These are phyloP conservation scores for Phaeophleospora eucalypticola DNA, from an alignment of 2,329 filamentous ascomycete species.

Conservation along the genomic window DNA sequence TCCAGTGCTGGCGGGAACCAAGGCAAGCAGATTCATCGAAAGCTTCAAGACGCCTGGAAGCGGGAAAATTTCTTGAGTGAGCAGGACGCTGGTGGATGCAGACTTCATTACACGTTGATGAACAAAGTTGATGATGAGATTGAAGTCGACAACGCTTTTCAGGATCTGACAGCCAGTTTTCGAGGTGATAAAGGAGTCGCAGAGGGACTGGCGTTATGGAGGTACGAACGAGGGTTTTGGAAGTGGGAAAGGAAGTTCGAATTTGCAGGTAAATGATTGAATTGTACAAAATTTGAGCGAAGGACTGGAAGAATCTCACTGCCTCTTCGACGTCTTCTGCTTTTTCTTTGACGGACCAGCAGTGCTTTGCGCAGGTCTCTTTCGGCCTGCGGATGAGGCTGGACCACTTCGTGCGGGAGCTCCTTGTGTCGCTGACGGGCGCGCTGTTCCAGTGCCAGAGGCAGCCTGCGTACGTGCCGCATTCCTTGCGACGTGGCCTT, in stretches of 20 bases:
- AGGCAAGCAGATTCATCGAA: conserved; percentile 34
- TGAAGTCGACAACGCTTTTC: conserved; percentile 36
- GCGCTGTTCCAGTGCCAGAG: too few relatives aligned
- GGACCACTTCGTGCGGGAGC: too few relatives aligned
- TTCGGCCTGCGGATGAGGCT: too few relatives aligned
- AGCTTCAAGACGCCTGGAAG: conserved; percentile 36
- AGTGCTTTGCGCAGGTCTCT: too few relatives aligned
- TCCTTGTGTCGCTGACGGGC: too few relatives aligned
- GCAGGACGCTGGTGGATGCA: conserved; percentile 40
- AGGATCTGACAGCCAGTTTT: conserved; percentile 33
- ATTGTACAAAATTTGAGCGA: too few relatives aligned
- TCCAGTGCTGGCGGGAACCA: conserved; percentile 27
- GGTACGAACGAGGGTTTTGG: conserved; percentile 42
- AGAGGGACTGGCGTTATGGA: conserved; percentile 40
- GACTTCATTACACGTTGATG: conserved; percentile 46
- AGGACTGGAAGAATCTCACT: too few relatives aligned
- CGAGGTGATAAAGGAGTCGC: conserved; percentile 34
- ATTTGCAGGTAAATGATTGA: conserved; percentile 23
- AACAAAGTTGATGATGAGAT: conserved; percentile 44
- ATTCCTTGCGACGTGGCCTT: background rate
- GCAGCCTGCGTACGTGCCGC: too few relatives aligned
- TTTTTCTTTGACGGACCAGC: too few relatives aligned
- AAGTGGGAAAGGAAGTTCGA: conserved; percentile 35
- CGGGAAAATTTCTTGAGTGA: conserved; percentile 38
- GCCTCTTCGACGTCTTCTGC: too few relatives aligned